phyloP scores from a whole-genome alignment of 148 eudicot genomes.

The Simmondsia chinensis region DNA sequence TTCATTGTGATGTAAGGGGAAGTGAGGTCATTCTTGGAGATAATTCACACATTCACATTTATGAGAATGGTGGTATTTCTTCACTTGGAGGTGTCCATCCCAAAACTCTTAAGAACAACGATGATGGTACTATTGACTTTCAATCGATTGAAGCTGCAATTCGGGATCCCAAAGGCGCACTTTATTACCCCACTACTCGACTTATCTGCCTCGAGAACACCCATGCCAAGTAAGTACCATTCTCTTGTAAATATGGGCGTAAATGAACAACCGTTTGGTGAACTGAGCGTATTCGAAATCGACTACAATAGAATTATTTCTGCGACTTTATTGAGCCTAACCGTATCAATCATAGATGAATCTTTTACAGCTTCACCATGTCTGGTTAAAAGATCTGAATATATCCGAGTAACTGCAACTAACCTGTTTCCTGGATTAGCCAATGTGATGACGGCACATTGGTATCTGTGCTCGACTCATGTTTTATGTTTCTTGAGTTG shows the following conservation, averaged over 20 bases:
- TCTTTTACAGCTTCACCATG: no score
- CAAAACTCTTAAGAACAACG: slow-evolving; percentile 67
- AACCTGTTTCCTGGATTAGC: no score
- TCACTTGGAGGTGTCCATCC: slow-evolving; percentile 96
- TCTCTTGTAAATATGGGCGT: slow-evolving; percentile 1
- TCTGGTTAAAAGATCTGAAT: no score
- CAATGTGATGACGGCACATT: no score
- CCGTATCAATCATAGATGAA: no score
- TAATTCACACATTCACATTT: slow-evolving; percentile 71
- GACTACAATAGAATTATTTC: no score
- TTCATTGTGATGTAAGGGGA: slow-evolving; percentile 81
- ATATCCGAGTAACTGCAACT: no score
- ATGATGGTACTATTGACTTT: slow-evolving; percentile 88
- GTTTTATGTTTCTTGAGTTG: no score
- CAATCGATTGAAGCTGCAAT: slow-evolving; percentile 69
- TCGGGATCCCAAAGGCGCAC: slow-evolving; percentile 48
- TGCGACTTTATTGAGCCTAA: no score
- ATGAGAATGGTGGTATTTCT: slow-evolving; percentile 96
- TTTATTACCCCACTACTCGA: slow-evolving; percentile 62
- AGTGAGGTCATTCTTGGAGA: slow-evolving; percentile 95
- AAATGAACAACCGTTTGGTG: no score
- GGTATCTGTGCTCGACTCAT: no score
- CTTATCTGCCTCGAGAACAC: slow-evolving; percentile 94
- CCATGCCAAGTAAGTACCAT: slow-evolving; percentile 67
- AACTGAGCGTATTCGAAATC: no score